Conservation (phyloP, 2,329 filamentous ascomycete species). For the Lachnellula occidentalis region DNA sequence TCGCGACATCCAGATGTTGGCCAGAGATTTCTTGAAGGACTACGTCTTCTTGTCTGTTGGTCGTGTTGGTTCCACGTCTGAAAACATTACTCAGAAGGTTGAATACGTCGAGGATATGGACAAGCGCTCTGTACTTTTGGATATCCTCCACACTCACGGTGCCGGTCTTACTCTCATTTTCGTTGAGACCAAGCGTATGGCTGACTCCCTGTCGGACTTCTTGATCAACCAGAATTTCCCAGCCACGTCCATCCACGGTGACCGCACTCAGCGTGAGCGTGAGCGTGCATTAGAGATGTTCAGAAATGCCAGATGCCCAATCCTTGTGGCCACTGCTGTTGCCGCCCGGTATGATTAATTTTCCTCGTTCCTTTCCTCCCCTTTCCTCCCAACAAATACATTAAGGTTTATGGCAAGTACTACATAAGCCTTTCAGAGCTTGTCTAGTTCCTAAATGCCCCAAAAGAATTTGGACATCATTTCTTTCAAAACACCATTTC, state of each 20-base stretch:
- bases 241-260: constrained; percentile 96
- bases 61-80: constrained; percentile 97
- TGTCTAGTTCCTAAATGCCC: no score
- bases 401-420: not conserved
- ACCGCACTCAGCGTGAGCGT: constrained; percentile 97
- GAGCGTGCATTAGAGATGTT: constrained; percentile 97
- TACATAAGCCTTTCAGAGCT: no score
- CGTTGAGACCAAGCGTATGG: constrained; percentile 99
- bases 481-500: no score
- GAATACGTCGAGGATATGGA: constrained; percentile 96
- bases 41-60: constrained; percentile 99
- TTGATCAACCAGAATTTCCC: constrained; percentile 98
- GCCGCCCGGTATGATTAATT: constrained; percentile 54
- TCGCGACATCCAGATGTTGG: constrained; percentile 98
- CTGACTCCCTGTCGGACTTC: constrained; percentile 95
- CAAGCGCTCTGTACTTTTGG: constrained; percentile 95
- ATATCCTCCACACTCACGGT: constrained; percentile 93
- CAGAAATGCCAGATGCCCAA: constrained; percentile 90
- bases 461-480: no score
- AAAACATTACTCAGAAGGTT: constrained; percentile 99
- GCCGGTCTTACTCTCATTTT: constrained; percentile 92
- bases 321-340: constrained; percentile 93
- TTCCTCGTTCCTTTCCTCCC: constrained; percentile 1
- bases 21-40: constrained; percentile 97
- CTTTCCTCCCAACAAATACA: not conserved